Evolutionary conservation across 2,329 filamentous ascomycete species (phyloP), one percentile per base, ranked within the genome.

Genomic region (Phyllosticta capitalensis): DNA sequence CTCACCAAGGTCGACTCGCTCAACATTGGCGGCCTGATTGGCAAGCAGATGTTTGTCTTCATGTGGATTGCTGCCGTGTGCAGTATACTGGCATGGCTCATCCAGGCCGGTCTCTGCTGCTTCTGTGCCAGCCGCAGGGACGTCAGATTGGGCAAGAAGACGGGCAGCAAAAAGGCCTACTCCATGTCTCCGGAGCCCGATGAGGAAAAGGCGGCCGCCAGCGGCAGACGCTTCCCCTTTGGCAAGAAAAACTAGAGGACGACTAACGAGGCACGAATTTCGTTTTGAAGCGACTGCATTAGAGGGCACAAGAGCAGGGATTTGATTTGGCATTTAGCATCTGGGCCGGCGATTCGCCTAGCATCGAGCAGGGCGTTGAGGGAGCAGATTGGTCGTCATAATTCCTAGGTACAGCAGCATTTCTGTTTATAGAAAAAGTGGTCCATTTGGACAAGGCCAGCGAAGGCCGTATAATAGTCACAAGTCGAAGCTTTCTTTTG

Each of bases 51-150:
- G 88, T 83, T 95, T 67, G 87, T 77, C 0, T 95, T 95, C 69
- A 92, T 95, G 87, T 97, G 92, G 92, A 81, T 90, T 26, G 89
- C 87, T 0, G 81, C 85, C 0, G 83, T 79, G 0, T 83, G 86
- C 62, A 82, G 83, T 1, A 74, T 90, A 5, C 67, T 92, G 20
- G 86, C 87, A 0, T 92, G 89, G 70, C 58, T 78, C 9, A 77
- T 95, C 20, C 89, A 95, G 71, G 76, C 87, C 26, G 83, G 86
- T 30, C 80, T 92, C 72, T 89, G 86, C 66, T 96, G 90, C 72
- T 95, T 89, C 71, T 89, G 87, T 67, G 80, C 81, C 12, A 80
- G 78, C 49, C 69, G 79, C 54, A 71, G 83, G 61, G 82, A 85
- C 63, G 72, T 85, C 24, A 72, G 68, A 64, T 78, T 67, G 12